These are phyloP conservation scores for Spergularia marina DNA, from an alignment of 148 eudicot genomes.

Conservation along the genomic window DNA sequence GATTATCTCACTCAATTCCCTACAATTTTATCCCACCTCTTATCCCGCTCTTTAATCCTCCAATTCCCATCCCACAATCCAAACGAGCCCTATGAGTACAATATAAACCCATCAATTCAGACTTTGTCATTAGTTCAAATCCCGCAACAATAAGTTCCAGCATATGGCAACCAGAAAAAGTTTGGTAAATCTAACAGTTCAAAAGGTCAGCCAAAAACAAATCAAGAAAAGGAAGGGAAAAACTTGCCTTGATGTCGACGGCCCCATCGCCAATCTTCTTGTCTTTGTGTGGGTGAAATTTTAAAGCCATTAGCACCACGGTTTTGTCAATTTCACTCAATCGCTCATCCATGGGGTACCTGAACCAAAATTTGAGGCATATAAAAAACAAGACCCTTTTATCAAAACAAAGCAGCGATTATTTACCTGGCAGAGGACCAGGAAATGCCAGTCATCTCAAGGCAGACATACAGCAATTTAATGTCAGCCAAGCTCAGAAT, in stretches of 20 bases:
- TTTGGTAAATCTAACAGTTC: too few relatives aligned
- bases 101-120: too few relatives aligned
- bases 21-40: too few relatives aligned
- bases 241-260: conserved; percentile 60
- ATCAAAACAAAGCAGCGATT: conserved; percentile 9
- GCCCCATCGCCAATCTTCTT: conserved; percentile 79
- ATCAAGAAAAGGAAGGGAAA: neutral
- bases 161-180: too few relatives aligned
- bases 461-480: neutral
- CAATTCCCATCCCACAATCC: too few relatives aligned
- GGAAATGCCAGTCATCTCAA: neutral
- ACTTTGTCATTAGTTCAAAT: too few relatives aligned
- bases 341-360: conserved; percentile 51
- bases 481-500: neutral
- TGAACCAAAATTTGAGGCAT: conserved; percentile 28
- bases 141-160: too few relatives aligned
- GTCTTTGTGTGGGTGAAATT: conserved; percentile 62
- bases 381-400: neutral
- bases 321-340: conserved; percentile 55
- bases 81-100: too few relatives aligned
- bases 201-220: neutral
- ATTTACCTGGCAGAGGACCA: neutral
- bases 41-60: too few relatives aligned
- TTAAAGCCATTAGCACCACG: conserved; percentile 49
- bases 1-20: too few relatives aligned